Percentiles rank a stretch among this genome's conserved stretches.
Evolutionary conservation across 2,329 filamentous ascomycete genomes (phyloP).

Genomic region (Orbilia brochopaga): DNA sequence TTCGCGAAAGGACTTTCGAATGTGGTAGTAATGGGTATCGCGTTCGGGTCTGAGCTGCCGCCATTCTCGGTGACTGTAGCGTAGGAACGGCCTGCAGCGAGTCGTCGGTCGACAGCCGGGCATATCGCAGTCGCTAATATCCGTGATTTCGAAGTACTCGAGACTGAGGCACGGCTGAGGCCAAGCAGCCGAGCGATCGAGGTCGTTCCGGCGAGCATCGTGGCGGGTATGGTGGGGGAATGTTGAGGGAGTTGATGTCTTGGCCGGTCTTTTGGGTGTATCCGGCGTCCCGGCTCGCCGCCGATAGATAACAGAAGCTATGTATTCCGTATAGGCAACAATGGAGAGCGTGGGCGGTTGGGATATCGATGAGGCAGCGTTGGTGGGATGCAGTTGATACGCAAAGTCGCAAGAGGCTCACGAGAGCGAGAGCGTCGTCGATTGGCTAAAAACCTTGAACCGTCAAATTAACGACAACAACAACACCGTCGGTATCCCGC

Average conservation of each 20-base stretch:
- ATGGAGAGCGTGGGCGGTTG: not conserved
- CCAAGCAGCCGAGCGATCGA: constrained; percentile 43
- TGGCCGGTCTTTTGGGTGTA: not conserved
- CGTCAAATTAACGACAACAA: constrained; percentile 45
- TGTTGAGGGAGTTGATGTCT: not conserved
- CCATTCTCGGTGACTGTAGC: constrained; percentile 21
- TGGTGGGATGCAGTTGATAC: not conserved
- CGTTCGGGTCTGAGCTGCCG: not conserved
- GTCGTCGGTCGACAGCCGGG: constrained; percentile 8
- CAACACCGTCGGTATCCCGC: constrained; percentile 10
- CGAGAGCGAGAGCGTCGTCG: constrained; percentile 10
- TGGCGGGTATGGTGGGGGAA: constrained; percentile 20
- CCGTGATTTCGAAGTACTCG: constrained; percentile 18
- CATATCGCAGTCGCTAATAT: constrained; percentile 7
- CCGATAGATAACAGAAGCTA: not conserved
- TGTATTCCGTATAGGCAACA: constrained; percentile 20
- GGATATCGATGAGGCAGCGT: not conserved
- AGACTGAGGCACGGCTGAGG: constrained; percentile 27
- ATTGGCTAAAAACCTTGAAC: constrained; percentile 51
- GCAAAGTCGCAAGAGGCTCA: not conserved
- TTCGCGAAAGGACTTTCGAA: constrained; percentile 48
- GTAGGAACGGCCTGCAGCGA: constrained; percentile 12
- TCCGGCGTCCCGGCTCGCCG: not conserved
- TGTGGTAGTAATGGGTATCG: constrained; percentile 37
- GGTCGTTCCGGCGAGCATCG: constrained; percentile 31